Conservation (phyloP, 2,329 filamentous ascomycete species). For the Clathrospora elynae region DNA sequence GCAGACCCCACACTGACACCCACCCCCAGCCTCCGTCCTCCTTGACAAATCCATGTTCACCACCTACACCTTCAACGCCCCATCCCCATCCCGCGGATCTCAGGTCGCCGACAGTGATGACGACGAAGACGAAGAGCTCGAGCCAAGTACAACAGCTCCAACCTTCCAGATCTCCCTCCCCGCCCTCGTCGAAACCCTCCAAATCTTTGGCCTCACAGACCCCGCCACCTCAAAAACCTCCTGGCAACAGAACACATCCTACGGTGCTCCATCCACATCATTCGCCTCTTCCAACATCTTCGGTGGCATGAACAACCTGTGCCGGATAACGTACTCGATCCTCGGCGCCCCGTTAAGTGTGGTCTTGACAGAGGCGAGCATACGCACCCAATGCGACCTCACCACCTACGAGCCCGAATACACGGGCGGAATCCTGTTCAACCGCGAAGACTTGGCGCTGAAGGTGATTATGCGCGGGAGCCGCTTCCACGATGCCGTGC, state of each 20-base stretch:
- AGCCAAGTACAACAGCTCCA: constrained; percentile 55
- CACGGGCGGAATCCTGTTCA: constrained; percentile 83
- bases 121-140: constrained; percentile 46
- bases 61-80: constrained; percentile 72
- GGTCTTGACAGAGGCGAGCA: constrained; percentile 81
- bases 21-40: constrained; percentile 73
- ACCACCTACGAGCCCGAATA: constrained; percentile 76
- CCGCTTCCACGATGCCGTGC: constrained; percentile 72
- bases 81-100: constrained; percentile 48
- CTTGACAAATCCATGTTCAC: constrained; percentile 89
- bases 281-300: constrained; percentile 79
- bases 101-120: constrained; percentile 34
- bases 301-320: constrained; percentile 77
- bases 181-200: constrained; percentile 88
- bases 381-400: constrained; percentile 76
- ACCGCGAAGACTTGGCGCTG: constrained; percentile 77
- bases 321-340: constrained; percentile 76
- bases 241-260: constrained; percentile 51
- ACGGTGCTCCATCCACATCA: constrained; percentile 68
- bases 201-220: constrained; percentile 80
- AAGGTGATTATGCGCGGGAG: constrained; percentile 92
- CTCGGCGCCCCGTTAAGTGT: constrained; percentile 81
- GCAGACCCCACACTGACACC: constrained; percentile 11
- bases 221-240: constrained; percentile 45
- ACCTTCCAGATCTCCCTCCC: constrained; percentile 86